Conservation (phyloP, 1,139 yeast genomes). For the Yamadazyma trypodendri region DNA sequence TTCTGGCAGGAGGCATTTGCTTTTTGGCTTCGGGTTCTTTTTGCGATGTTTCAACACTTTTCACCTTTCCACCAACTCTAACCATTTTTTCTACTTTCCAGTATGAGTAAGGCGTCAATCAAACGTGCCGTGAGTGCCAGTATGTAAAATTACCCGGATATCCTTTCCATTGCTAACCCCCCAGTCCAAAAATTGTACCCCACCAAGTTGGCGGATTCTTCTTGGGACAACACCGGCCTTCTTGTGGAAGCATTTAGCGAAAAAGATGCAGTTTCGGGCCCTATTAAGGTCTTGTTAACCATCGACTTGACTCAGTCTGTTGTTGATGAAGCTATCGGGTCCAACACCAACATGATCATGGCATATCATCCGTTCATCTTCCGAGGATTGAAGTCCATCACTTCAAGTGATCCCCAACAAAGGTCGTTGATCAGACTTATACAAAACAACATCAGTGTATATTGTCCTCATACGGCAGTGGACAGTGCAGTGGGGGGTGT, state of each 20-base stretch:
- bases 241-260: conserved; percentile 60
- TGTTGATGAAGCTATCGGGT: conserved; percentile 74
- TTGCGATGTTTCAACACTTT: conserved; percentile 7
- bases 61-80: conserved; percentile 39
- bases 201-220: conserved; percentile 67
- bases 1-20: conserved; percentile 93
- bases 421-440: conserved; percentile 69
- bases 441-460: conserved; percentile 77
- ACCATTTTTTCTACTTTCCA: conserved; percentile 14
- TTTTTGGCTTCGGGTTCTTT: no score
- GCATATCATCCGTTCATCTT: conserved; percentile 97
- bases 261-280: conserved; percentile 16
- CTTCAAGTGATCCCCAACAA: conserved; percentile 75
- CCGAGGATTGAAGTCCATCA: conserved; percentile 78
- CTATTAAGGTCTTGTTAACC: conserved; percentile 60
- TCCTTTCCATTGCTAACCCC: conserved; percentile 3
- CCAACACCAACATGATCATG: conserved; percentile 54
- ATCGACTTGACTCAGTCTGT: conserved; percentile 84
- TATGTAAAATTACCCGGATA: conserved; percentile 19
- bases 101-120: conserved; percentile 40
- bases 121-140: conserved; percentile 48
- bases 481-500: conserved; percentile 93
- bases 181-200: conserved; percentile 72
- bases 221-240: conserved; percentile 95
- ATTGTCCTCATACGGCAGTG: conserved; percentile 94